Base-by-base conservation (phyloP, 495 filamentous ascomycete genomes). In the Hypoxylon crocopeplum region DNA sequence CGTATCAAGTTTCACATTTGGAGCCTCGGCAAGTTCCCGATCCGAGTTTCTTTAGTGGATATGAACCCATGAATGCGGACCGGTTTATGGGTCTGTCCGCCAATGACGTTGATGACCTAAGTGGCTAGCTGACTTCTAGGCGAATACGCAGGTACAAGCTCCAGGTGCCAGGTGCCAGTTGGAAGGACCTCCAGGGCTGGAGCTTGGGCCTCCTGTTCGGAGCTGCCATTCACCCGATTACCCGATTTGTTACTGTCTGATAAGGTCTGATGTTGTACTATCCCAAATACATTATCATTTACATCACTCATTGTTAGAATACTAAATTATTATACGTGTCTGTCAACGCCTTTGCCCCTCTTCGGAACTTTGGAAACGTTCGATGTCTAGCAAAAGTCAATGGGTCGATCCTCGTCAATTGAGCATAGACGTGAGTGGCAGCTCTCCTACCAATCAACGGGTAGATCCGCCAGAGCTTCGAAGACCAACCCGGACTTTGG, bases 391-490 rank as follows among this genome's bases (percentile, higher is more conserved):
- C 33, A 20, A 22, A 48, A 46, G 34, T 39, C 33, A 56, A 39
- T 21, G 33, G 12, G n/a, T 30, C 36, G 19, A 22, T 45, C 24
- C 3, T 22, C 29, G 40, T 44, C 17, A 17, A 16, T 40, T 40
- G 5, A 21, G 17, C 2, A 3, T 25, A 41, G 20, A 41, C 39
- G 8, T 20, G 13, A 3, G 25, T 45, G 13, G 24, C 30, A 59
- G 27, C 27, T 38, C 34, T n/a, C 15, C 5, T 20, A 21, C 21
- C 40, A 45, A 45, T 50, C 37, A 24, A 53, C 51, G 53, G 59
- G 48, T 56, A 63, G 48, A 63, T 56, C 52, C 59, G 59, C 44
- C 33, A 7, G 16, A 40, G n/a, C n/a, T n/a, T n/a, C 47, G 3
- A 39, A 38, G 19, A 17, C 36, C 20, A 19, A 24, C 24, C 42